These are phyloP conservation scores for Diaporthe sp. DNA, from an alignment of 2,329 filamentous ascomycete genomes.

Conservation along the genomic window DNA sequence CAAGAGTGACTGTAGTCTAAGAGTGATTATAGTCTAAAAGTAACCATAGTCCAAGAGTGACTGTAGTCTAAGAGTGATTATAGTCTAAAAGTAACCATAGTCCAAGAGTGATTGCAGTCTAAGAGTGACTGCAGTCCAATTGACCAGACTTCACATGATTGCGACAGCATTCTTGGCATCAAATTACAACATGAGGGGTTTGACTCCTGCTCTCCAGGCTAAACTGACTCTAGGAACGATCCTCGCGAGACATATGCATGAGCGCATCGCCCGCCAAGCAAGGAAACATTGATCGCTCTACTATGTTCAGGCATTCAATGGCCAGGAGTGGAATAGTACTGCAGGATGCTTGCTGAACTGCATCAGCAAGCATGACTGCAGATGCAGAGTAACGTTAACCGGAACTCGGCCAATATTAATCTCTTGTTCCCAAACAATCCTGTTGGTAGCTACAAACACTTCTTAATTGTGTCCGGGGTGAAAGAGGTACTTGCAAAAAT, in stretches of 20 bases:
- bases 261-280: neutral
- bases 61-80: no score
- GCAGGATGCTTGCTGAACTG: neutral
- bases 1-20: no score
- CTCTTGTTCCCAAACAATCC: neutral
- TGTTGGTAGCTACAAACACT: neutral
- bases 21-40: no score
- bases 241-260: neutral
- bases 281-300: neutral
- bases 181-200: neutral
- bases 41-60: no score
- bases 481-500: neutral
- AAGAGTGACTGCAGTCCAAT: no score
- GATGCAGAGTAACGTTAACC: neutral
- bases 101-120: no score
- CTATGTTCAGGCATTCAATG: neutral
- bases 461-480: neutral
- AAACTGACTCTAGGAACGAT: neutral
- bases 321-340: neutral
- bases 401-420: neutral
- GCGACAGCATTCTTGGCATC: no score
- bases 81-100: no score
- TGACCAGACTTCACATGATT: no score
- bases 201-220: neutral
- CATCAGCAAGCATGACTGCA: neutral